Percentiles rank a stretch among this genome's conserved stretches.
Conservation (phyloP, 805 yeast genomes). For the Candida berthetii region DNA sequence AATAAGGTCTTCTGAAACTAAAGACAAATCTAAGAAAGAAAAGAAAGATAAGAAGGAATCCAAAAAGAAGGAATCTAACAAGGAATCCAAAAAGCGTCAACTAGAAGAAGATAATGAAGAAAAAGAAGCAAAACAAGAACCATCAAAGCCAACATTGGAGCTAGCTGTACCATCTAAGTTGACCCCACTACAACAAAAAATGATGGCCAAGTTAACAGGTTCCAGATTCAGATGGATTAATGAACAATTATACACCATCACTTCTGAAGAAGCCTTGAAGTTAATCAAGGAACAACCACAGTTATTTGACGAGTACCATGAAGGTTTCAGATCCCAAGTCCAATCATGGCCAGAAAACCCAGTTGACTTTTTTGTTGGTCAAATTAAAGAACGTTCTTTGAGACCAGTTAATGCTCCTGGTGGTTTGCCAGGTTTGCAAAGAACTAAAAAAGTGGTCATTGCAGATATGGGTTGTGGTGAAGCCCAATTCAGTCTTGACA, state of each 20-base stretch:
- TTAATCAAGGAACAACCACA: constrained; percentile 78
- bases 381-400: constrained; percentile 50
- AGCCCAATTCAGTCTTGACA: constrained; percentile 75
- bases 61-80: background rate
- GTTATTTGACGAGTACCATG: constrained; percentile 89
- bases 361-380: constrained; percentile 80
- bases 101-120: constrained; percentile 4
- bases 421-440: constrained; percentile 72
- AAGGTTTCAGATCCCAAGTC: constrained; percentile 92
- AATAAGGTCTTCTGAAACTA: background rate
- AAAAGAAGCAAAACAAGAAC: constrained; percentile 3
- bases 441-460: constrained; percentile 54
- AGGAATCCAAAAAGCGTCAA: constrained; percentile 6
- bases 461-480: constrained; percentile 99
- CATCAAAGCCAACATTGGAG: constrained; percentile 6
- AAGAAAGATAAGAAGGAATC: background rate
- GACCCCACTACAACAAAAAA: constrained; percentile 88
- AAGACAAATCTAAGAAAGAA: background rate
- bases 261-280: constrained; percentile 69
- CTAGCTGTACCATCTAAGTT: constrained; percentile 33
- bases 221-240: constrained; percentile 98
- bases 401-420: constrained; percentile 92
- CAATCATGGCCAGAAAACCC: constrained; percentile 99
- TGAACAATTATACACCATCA: constrained; percentile 88
- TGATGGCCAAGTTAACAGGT: constrained; percentile 92